Percentiles rank a stretch among this genome's conserved stretches.
These are phyloP conservation scores for Aegilops sharonensis DNA, from an alignment of 176 grass and related monocot species.

Conservation along the genomic window DNA sequence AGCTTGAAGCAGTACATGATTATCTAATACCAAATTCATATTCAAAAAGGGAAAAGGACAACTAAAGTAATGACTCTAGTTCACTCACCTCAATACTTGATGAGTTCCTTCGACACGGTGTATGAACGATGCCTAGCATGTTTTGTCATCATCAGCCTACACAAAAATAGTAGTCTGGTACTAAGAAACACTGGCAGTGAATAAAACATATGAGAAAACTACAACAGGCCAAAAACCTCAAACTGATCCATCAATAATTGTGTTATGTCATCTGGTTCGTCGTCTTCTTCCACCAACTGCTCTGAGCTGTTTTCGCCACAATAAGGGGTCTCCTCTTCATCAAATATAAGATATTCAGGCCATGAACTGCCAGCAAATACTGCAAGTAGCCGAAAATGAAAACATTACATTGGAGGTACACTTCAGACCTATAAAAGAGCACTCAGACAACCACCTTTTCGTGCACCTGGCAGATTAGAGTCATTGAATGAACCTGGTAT, in stretches of 20 bases:
- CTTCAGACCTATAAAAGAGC: neutral
- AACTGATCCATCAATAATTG: constrained; percentile 74
- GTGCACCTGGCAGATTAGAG: constrained; percentile 16
- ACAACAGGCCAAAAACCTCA: constrained; percentile 45
- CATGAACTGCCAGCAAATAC: constrained; percentile 60
- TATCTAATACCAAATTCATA: neutral
- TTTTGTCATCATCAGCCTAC: constrained; percentile 88
- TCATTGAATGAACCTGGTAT: constrained; percentile 39
- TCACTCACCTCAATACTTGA: neutral
- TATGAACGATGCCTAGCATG: constrained; percentile 74
- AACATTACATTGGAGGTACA: constrained; percentile 4
- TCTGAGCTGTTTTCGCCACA: constrained; percentile 40
- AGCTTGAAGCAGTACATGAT: neutral
- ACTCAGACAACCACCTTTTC: constrained; percentile 32
- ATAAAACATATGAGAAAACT: neutral
- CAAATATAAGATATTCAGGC: constrained; percentile 60
- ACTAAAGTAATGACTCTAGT: neutral
- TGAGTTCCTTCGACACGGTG: constrained; percentile 53
- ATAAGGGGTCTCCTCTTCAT: constrained; percentile 23
- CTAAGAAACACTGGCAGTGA: neutral
- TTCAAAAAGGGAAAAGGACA: neutral
- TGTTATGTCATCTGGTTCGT: constrained; percentile 56
- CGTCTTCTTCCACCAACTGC: constrained; percentile 45
- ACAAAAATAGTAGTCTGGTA: neutral
- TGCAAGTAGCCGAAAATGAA: constrained; percentile 19